Evolutionary conservation across 2,329 filamentous ascomycete species (phyloP).

Genomic region (Microcyclosporella mali): DNA sequence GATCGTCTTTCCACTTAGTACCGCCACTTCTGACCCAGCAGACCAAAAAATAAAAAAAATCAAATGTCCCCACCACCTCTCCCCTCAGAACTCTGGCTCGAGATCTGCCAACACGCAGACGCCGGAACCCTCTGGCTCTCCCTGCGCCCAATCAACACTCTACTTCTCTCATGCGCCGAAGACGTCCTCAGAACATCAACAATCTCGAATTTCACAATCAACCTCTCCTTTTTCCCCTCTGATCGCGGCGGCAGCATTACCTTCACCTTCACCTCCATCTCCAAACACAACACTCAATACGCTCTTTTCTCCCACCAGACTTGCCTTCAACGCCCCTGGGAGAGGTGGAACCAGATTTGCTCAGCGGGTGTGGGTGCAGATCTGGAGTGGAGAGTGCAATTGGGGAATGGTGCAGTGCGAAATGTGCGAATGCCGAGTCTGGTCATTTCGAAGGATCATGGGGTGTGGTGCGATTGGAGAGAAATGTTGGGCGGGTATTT

Average conservation of each 20-base stretch:
- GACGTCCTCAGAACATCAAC: constrained; percentile 7
- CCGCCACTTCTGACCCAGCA: no score
- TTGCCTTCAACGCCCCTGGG: constrained; percentile 12
- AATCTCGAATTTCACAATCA: constrained; percentile 15
- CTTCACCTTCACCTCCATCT: constrained; percentile 16
- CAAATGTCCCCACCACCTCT: constrained; percentile 9
- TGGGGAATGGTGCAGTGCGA: constrained; percentile 9
- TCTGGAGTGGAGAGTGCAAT: constrained; percentile 18
- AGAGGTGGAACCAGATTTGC: constrained; percentile 23
- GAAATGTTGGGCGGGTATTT: constrained; percentile 22
- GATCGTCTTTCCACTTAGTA: no score
- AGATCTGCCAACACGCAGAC: constrained; percentile 16
- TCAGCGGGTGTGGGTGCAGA: constrained; percentile 10
- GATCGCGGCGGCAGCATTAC: constrained; percentile 15
- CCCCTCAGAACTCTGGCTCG: constrained; percentile 23
- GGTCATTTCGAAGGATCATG: constrained; percentile 12
- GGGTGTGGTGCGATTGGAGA: constrained; percentile 21
- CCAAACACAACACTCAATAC: constrained; percentile 18
- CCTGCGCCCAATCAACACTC: constrained; percentile 8
- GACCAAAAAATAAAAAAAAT: no score
- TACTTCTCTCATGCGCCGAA: constrained; percentile 13
- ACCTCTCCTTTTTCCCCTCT: constrained; percentile 15
- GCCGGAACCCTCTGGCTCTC: constrained; percentile 19
- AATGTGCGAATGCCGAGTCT: constrained; percentile 14
- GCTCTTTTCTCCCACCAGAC: constrained; percentile 19